Conservation (phyloP, 306 rosid species). For the Prinsepia uniflora region DNA sequence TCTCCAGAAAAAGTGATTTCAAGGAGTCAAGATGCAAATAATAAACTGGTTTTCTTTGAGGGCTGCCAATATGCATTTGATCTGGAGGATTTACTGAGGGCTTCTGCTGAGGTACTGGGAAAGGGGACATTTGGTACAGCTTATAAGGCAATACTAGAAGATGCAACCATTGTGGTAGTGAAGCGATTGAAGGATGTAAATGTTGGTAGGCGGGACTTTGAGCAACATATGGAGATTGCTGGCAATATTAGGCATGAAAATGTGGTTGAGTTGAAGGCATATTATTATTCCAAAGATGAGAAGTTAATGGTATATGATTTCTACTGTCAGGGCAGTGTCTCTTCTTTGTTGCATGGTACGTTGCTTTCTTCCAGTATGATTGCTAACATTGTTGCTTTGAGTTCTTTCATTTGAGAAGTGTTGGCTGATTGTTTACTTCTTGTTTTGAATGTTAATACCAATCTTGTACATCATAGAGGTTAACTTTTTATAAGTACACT, state of each 20-base stretch:
- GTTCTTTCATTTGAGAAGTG: neutral
- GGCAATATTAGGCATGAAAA: constrained; percentile 79
- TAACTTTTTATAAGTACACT: neutral
- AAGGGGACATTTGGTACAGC: constrained; percentile 92
- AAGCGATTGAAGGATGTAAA: constrained; percentile 83
- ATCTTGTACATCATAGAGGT: neutral
- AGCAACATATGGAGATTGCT: constrained; percentile 75
- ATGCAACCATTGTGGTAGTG: constrained; percentile 70
- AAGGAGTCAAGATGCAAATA: constrained; percentile 64
- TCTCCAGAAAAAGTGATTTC: constrained; percentile 78
- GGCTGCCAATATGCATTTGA: constrained; percentile 76
- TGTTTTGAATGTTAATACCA: neutral
- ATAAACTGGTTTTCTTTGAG: constrained; percentile 73
- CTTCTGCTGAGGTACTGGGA: constrained; percentile 90
- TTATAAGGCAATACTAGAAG: constrained; percentile 74
- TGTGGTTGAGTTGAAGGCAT: constrained; percentile 80
- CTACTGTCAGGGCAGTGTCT: constrained; percentile 64
- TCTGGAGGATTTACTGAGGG: constrained; percentile 88
- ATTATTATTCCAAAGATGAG: constrained; percentile 72
- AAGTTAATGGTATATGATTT: constrained; percentile 69
- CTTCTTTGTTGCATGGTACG: constrained; percentile 74
- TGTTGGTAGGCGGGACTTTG: constrained; percentile 63
- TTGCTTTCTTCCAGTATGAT: constrained; percentile 5
- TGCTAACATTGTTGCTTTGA: too few species aligned
- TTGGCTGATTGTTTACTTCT: neutral